phyloP scores from a whole-genome alignment of 352 stramenopile genomes.

The Globisporangium orthogonon region DNA sequence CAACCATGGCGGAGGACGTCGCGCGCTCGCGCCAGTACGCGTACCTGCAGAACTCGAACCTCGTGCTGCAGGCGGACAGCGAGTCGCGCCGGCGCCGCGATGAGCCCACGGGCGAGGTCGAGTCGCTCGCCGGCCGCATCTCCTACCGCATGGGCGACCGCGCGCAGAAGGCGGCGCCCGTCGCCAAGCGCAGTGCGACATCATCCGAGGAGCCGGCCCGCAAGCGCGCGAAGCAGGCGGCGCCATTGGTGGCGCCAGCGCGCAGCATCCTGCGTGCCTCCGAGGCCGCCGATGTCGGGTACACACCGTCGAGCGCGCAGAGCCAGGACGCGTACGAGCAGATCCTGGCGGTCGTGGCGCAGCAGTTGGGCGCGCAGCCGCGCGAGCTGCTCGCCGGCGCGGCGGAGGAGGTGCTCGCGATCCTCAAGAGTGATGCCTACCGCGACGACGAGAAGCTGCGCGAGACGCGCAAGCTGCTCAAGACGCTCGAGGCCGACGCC shows the following conservation, averaged over 20 bases:
- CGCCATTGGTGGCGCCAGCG: constrained; percentile 20
- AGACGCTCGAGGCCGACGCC: constrained; percentile 54
- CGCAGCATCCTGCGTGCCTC: constrained; percentile 43
- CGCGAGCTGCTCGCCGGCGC: constrained; percentile 89
- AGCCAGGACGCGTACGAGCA: constrained; percentile 88
- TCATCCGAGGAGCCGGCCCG: background rate
- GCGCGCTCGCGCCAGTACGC: constrained; percentile 89
- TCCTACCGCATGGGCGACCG: constrained; percentile 82
- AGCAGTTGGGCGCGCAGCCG: constrained; percentile 80
- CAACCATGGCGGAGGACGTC: constrained; percentile 83
- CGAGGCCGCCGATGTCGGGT: constrained; percentile 73
- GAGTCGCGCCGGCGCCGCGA: constrained; percentile 72
- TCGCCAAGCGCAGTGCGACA: constrained; percentile 22
- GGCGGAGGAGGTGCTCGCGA: constrained; percentile 89
- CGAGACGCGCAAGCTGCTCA: constrained; percentile 85
- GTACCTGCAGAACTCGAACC: constrained; percentile 92
- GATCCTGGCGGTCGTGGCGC: constrained; percentile 74
- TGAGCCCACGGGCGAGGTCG: constrained; percentile 84
- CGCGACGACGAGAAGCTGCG: constrained; percentile 78
- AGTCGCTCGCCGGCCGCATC: constrained; percentile 75
- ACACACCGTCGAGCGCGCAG: constrained; percentile 84
- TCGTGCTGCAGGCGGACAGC: constrained; percentile 91
- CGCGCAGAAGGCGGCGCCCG: constrained; percentile 52
- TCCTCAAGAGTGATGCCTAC: constrained; percentile 90
- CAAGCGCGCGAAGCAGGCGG: background rate